Base-by-base conservation (phyloP, 768 basidiomycete genomes). In the Kwoniella newhampshirensis region DNA sequence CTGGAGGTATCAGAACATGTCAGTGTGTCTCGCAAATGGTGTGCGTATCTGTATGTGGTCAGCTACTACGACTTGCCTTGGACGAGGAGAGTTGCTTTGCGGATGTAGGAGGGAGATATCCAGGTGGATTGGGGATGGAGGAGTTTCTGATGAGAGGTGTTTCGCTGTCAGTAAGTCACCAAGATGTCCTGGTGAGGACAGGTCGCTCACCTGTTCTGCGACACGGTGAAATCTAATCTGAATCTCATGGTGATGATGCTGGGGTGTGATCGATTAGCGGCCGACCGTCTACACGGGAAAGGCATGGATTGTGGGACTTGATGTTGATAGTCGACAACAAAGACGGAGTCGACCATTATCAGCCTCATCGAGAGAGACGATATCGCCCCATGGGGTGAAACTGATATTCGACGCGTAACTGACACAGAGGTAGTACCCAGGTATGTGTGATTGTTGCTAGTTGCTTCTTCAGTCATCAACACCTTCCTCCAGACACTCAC, bases 111-210 rank as follows among this genome's bases (percentile, higher is more conserved):
- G 61, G 32, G 42, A 61, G 56, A 46, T 46, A 46, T 21, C 44
- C 44, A 46, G 26, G 44, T 17, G 70, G 70, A 52, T 72, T 64
- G 11, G 70, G 65, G 43, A 68, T 64, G 3, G 54, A 53, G 13
- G 32, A 42, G 45, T 60, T 60, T 46, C 53, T 56, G 20, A 11
- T 59, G 57, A 64, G 32, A 6, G 6, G 32, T 13, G 32, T 52
- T 46, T 37, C 18, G 4, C n/a, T 23, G 17, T 51, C 45, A 51
- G 32, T 27, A 15, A 26, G 30, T 12, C 21, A 21, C n/a, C n/a
- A n/a, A 6, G 6, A 13, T 13, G 32, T 52, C 45, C 30, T 18
- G 4, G n/a, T 23, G 17, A 44, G 35, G 45, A 30, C 40, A 15
- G 23, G 30, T 12, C 21, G 12, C 63, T 57, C 42, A 65, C 66